Evolutionary conservation across 352 stramenopile species (phyloP), one percentile per base, ranked within the genome.

Genomic region (Pythium angustatum): DNA sequence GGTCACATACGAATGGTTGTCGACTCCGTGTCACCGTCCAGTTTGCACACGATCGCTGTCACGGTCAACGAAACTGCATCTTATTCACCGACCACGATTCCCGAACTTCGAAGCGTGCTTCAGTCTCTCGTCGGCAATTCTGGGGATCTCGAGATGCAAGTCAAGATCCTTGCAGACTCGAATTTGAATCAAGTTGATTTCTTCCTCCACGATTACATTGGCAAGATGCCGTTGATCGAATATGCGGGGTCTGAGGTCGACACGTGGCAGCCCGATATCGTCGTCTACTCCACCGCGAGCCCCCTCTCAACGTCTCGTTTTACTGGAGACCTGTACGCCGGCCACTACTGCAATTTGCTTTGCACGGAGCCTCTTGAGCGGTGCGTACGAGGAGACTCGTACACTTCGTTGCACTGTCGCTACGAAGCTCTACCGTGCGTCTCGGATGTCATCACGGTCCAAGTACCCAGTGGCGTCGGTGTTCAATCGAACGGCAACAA

Each of bases 391-490:
- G 51, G 55, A 10, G 56, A 70, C 14, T 65, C 55, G 8, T 41
- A 57, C 22, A 31, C 57, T 14, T 60, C 63, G 10, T 21, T 70
- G 12, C 30, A 27, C 8, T 70, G 55, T 34, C 56, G 56, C 9
- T 48, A 70, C 21, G 36, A 51, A 3, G 38, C 27, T 24, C 38
- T 64, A 2, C 63, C 49, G 9, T 64, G 57, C 28, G 62, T 64
- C 12, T 1, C 27, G 1, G 15, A 47, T 8, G 28, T 58, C 24
- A 36, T 58, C 3, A 30, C 14, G 3, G 22, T 14, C 15, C 11
- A 51, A 36, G 5, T 58, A 1, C 22, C 27, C 31, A 40, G 2
- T 3, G 31, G 43, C n/a, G 49, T 11, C n/a, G 43, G 34, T 12
- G 52, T 54, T 4, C 52, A 38, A 3, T 38, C 49, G 21, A 53